phyloP scores from a whole-genome alignment of 2,329 filamentous ascomycete genomes.

The Ophiostoma quercus region DNA sequence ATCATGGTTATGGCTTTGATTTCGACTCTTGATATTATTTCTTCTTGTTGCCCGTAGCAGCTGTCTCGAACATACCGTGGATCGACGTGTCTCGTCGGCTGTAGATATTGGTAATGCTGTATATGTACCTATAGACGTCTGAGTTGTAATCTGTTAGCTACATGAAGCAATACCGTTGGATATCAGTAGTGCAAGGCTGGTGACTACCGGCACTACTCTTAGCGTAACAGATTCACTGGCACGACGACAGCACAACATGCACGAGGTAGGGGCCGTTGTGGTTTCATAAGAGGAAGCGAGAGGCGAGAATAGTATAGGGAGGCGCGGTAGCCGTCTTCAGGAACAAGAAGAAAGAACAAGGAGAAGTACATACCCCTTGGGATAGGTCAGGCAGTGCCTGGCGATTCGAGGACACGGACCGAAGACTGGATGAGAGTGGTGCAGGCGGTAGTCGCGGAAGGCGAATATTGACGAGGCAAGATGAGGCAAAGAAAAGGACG shows the following conservation, averaged over 20 bases:
- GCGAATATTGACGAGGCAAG: background rate
- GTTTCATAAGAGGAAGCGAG: background rate
- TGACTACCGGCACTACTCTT: background rate
- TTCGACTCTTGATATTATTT: background rate
- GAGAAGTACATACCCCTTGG: background rate
- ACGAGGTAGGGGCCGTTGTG: background rate
- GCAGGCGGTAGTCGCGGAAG: background rate
- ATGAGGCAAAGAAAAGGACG: background rate
- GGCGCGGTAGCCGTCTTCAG: background rate
- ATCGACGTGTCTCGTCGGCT: background rate
- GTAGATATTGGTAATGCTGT: background rate
- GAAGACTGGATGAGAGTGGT: background rate
- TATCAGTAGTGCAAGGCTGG: background rate
- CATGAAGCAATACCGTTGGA: no score
- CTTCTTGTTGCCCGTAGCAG: background rate
- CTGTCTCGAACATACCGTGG: background rate
- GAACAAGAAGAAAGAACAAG: background rate
- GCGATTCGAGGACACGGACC: background rate
- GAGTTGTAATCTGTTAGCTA: no score
- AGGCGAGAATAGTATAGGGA: background rate
- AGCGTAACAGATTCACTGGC: background rate
- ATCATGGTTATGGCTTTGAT: background rate
- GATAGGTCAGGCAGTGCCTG: background rate
- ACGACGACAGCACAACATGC: background rate
- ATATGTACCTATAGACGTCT: no score